Percentiles rank a stretch among this genome's conserved stretches.
Evolutionary conservation across 805 yeast species (phyloP).

Genomic region (Myxozyma neglecta): DNA sequence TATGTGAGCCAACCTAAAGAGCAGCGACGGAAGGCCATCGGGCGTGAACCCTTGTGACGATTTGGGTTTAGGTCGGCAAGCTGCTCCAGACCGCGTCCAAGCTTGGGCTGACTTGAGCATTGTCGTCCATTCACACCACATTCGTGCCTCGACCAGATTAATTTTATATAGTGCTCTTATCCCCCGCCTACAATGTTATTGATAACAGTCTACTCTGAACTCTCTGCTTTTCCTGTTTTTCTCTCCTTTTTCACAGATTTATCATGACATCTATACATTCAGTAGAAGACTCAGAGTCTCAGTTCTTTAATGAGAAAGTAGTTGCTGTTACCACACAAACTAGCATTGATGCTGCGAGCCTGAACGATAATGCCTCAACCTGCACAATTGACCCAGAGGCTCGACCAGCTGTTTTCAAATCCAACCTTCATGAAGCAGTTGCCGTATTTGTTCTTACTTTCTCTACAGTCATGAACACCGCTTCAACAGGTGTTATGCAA

Average conservation of each 20-base stretch:
- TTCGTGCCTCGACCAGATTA: background rate
- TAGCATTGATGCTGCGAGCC: background rate
- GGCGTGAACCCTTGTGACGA: too few relatives aligned
- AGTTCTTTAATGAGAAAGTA: background rate
- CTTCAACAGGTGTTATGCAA: constrained; percentile 43
- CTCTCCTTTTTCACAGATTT: background rate
- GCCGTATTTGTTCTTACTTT: constrained; percentile 42
- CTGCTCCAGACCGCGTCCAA: background rate
- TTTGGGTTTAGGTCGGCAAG: background rate
- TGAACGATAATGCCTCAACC: background rate
- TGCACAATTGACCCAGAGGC: constrained; percentile 16
- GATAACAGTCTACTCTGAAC: background rate
- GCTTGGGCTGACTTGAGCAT: background rate
- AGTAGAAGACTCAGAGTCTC: background rate
- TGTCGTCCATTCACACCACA: background rate
- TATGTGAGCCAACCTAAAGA: too few relatives aligned
- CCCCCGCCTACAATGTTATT: background rate
- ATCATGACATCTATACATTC: background rate
- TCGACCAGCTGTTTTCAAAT: constrained; percentile 44
- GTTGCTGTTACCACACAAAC: background rate
- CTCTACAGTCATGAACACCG: constrained; percentile 47
- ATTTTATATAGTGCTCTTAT: background rate
- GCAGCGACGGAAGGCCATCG: too few relatives aligned
- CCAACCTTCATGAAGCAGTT: constrained; percentile 40
- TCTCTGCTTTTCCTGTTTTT: background rate